Percentiles rank a stretch among this genome's conserved stretches.
Evolutionary conservation across 345 rosid genomes (phyloP).

Genomic region (Durio zibethinus): DNA sequence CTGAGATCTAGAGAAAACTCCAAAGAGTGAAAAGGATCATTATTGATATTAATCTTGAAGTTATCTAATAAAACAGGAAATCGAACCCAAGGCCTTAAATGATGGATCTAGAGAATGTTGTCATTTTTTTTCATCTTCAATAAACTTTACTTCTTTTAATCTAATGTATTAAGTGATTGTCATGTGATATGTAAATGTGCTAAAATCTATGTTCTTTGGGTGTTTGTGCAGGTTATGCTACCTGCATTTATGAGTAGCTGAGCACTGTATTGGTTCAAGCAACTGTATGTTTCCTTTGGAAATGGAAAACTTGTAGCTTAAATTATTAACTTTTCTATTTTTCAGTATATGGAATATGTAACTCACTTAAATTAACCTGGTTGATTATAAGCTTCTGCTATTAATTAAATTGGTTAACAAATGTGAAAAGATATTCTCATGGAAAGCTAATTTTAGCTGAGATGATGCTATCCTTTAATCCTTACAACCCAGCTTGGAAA

Average conservation of each 20-base stretch:
- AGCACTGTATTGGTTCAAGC: not conserved
- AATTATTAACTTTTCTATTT: not conserved
- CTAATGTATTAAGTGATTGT: not conserved
- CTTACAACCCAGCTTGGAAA: not conserved
- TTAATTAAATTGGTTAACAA: not conserved
- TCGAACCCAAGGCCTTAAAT: not conserved
- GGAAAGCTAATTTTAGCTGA: not conserved
- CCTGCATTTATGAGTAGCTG: slow-evolving; percentile 39
- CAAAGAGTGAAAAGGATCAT: not conserved
- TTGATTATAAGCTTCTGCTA: not conserved
- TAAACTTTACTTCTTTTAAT: not conserved
- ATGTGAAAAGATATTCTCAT: not conserved
- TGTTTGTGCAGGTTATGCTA: slow-evolving; percentile 45
- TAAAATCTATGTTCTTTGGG: not conserved
- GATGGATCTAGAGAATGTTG: not conserved
- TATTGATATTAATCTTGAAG: no score
- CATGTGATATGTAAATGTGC: not conserved
- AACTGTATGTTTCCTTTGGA: not conserved
- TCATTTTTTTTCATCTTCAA: not conserved
- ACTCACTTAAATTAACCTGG: not conserved
- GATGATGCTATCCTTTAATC: not conserved
- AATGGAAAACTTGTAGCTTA: not conserved
- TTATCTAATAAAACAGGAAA: not conserved
- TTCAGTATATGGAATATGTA: not conserved
- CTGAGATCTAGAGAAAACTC: not conserved